Evolutionary conservation across 495 filamentous ascomycete species (phyloP), one percentile per base, ranked within the genome.

Genomic region (Aspergillus hancockii): DNA sequence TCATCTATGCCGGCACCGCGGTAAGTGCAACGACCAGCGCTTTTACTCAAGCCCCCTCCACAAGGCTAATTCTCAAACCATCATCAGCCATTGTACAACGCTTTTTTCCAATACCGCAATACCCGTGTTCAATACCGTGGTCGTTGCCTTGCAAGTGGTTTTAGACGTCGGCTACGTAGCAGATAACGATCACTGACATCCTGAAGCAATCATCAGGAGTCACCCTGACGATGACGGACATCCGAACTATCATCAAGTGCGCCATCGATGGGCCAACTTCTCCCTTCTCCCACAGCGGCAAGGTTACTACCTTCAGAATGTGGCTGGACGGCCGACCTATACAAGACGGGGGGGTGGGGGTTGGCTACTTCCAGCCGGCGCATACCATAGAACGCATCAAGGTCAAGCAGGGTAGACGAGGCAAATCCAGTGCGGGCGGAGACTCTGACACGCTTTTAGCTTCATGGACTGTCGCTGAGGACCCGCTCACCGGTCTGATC

Each of bases 301-400:
- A 25, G 9, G n/a, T 25, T 4, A 22, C 46, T 3, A 19, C 46
- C 7, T 49, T 21, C 19, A 21, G 28, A 18, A 21, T 49, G 4
- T 49, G 21, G 21, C 19, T 49, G 46, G 22, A 21, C n/a, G 46
- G 46, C 12, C 21, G 23, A 22, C 28, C 46, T 9, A 19, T 22
- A 21, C 21, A 49, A n/a, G 21, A 49, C 21, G 12, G 21, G 22
- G 13, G 21, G 18, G 18, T 49, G 13, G 21, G 18, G 18, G 21
- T 21, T 12, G 23, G 23, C 12, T 49, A 49, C 46, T 49, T 49
- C 46, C 46, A 49, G 7, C 46, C 46, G 0, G 46, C 23, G 46
- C 46, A 49, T 18, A 49, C 28, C 46, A 21, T n/a, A 16, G 46
- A 49, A 25, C 46, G 46, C 7, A n/a, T 49, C 21, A 49, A 49